A percentile compares a stretch with the other conserved stretches of the same genome.
Evolutionary conservation across 331 rosid genomes (phyloP).

Genomic region (Stylosanthes scabra): DNA sequence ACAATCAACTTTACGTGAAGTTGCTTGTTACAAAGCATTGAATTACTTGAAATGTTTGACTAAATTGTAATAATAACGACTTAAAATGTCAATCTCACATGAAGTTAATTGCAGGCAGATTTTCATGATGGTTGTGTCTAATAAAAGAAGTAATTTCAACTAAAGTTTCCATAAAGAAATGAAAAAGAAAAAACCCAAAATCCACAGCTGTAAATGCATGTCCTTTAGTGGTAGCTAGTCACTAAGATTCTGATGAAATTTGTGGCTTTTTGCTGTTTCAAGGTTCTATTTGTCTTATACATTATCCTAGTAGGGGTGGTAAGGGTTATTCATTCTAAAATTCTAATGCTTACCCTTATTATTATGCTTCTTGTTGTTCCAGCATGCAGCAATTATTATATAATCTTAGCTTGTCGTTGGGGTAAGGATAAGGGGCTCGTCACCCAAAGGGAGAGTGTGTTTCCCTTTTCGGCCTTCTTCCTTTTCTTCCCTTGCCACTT

Average conservation of each 20-base stretch:
- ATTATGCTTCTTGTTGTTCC: slow-evolving; percentile 29
- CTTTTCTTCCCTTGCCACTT: slow-evolving; percentile 43
- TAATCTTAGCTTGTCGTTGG: slow-evolving; percentile 44
- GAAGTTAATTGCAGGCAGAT: no score
- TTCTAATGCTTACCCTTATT: slow-evolving; percentile 38
- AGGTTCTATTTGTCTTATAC: slow-evolving; percentile 52
- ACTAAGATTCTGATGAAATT: slow-evolving; percentile 37
- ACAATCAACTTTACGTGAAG: no score
- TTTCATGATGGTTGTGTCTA: no score
- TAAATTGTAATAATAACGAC: no score
- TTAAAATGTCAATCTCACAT: no score
- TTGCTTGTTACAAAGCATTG: no score
- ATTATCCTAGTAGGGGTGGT: slow-evolving; percentile 38
- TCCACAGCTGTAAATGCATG: slow-evolving; percentile 66
- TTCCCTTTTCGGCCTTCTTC: slow-evolving; percentile 51
- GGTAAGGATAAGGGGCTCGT: slow-evolving; percentile 48
- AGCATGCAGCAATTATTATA: slow-evolving; percentile 35
- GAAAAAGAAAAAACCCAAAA: slow-evolving; percentile 39
- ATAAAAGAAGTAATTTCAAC: no score
- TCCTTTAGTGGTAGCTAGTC: slow-evolving; percentile 45
- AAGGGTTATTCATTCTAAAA: slow-evolving; percentile 20
- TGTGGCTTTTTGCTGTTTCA: slow-evolving; percentile 48
- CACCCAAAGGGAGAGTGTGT: slow-evolving; percentile 45
- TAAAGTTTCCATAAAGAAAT: slow-evolving; percentile 10
- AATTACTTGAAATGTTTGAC: no score